A percentile compares a stretch with the other conserved stretches of the same genome.
phyloP scores from a whole-genome alignment of 306 rosid species.

The Adenanthera pavonina region DNA sequence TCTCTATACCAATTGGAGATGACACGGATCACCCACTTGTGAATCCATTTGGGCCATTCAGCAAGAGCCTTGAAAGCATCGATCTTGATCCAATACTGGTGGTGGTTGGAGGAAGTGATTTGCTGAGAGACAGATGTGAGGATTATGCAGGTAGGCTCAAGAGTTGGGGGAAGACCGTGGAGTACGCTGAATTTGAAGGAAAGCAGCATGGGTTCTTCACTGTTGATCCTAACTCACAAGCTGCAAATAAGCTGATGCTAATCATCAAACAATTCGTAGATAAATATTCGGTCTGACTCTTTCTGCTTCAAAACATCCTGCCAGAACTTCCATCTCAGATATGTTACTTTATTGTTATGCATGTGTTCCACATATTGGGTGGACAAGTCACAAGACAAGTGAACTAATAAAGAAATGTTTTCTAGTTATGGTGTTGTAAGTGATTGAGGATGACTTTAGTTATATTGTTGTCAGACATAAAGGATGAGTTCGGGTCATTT shows the following conservation, averaged over 20 bases:
- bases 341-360: too few species aligned
- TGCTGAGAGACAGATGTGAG: slow-evolving; percentile 70
- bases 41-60: slow-evolving; percentile 73
- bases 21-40: slow-evolving; percentile 73
- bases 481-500: too few species aligned
- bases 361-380: too few species aligned
- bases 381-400: too few species aligned
- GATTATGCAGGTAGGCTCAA: slow-evolving; percentile 67
- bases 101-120: slow-evolving; percentile 67
- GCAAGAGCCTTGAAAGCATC: slow-evolving; percentile 56
- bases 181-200: slow-evolving; percentile 76
- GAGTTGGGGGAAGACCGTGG: slow-evolving; percentile 64
- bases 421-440: too few species aligned
- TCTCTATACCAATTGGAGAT: slow-evolving; percentile 70
- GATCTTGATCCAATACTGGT: slow-evolving; percentile 70
- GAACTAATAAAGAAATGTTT: too few species aligned
- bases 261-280: slow-evolving; percentile 57
- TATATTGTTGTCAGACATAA: too few species aligned
- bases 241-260: slow-evolving; percentile 59
- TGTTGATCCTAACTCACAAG: slow-evolving; percentile 63
- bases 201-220: slow-evolving; percentile 89
- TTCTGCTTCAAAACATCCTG: not conserved
- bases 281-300: slow-evolving; percentile 37
- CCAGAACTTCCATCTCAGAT: not conserved
- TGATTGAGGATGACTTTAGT: too few species aligned